Evolutionary conservation across 1,139 yeast genomes (phyloP), one percentile per base, ranked within the genome.

Genomic region (Blastobotrys aristatus): DNA sequence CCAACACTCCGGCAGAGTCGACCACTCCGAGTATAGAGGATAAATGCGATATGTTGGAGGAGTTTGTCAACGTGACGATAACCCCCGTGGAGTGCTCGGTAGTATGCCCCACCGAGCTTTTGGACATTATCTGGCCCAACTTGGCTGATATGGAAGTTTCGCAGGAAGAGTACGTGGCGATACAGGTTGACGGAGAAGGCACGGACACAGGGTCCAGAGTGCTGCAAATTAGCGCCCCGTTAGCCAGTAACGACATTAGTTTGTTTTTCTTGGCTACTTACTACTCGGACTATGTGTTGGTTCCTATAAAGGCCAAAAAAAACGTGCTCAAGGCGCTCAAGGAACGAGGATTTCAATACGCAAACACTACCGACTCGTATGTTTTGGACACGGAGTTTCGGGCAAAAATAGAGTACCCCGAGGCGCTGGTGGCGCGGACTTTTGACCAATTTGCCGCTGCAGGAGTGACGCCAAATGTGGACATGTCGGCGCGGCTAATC

Each of bases 121-220:
- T 76, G 57, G 57, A 61, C 3, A 52, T 56, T n/a, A 53, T 72
- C 4, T 77, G 79, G 55, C 58, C 58, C 3, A 61, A 67, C 31
- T 17, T 61, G 76, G 1, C 57, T 65, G 13, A 35, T 56, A 76
- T 77, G 2, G 59, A 73, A 48, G 57, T 79, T n/a, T 56, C 80
- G 8, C 66, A 69, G 0, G 75, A 75, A 27, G 66, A 67, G 21
- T 82, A 75, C 57, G 66, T 80, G 33, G 75, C 75, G 26, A 66
- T 82, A 30, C 84, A 80, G 52, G 76, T 82, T 2, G 82, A 80
- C 53, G 76, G 79, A 47, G 85, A 80, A 52, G 84, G 87, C 0
- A 70, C 72, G 17, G 74, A 72, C 54, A 79, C 73, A 49, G 80
- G 80, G 33, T 67, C 75, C 35, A 66, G 82, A 38, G 80, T 82